phyloP scores from a whole-genome alignment of 2,329 filamentous ascomycete genomes.

The Alternaria sp. region DNA sequence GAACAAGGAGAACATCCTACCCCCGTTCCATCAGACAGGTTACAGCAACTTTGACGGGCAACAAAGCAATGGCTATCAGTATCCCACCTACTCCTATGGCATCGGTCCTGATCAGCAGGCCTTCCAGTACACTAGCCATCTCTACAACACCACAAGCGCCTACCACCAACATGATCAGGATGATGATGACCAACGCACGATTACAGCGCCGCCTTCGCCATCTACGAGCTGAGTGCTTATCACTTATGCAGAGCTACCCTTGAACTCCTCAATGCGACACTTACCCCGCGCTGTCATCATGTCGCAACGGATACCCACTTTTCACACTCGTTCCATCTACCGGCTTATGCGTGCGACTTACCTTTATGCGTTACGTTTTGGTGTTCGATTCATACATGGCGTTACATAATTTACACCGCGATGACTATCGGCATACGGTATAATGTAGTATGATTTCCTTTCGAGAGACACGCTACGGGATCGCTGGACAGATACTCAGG shows the following conservation, averaged over 20 bases:
- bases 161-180: slow-evolving; percentile 40
- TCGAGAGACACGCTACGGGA: slow-evolving; percentile 16
- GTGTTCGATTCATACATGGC: slow-evolving; percentile 1
- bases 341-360: slow-evolving; percentile 18
- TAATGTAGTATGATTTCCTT: slow-evolving; percentile 19
- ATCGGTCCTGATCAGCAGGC: slow-evolving; percentile 40
- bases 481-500: slow-evolving; percentile 19
- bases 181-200: slow-evolving; percentile 46
- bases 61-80: slow-evolving; percentile 35
- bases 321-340: slow-evolving; percentile 29
- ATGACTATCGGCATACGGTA: slow-evolving; percentile 30
- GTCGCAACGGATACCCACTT: slow-evolving; percentile 11
- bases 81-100: slow-evolving; percentile 39
- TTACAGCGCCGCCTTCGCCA: slow-evolving; percentile 49
- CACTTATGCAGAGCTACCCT: not conserved
- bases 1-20: slow-evolving; percentile 45
- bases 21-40: slow-evolving; percentile 32
- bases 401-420: slow-evolving; percentile 21
- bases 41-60: slow-evolving; percentile 38
- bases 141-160: slow-evolving; percentile 31
- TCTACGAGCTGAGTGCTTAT: slow-evolving; percentile 32
- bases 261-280: slow-evolving; percentile 8
- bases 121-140: slow-evolving; percentile 35
- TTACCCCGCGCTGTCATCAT: slow-evolving; percentile 6
- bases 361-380: slow-evolving; percentile 5